Evolutionary conservation across 768 basidiomycete species (phyloP).

Genomic region (Leccinum arenicola): DNA sequence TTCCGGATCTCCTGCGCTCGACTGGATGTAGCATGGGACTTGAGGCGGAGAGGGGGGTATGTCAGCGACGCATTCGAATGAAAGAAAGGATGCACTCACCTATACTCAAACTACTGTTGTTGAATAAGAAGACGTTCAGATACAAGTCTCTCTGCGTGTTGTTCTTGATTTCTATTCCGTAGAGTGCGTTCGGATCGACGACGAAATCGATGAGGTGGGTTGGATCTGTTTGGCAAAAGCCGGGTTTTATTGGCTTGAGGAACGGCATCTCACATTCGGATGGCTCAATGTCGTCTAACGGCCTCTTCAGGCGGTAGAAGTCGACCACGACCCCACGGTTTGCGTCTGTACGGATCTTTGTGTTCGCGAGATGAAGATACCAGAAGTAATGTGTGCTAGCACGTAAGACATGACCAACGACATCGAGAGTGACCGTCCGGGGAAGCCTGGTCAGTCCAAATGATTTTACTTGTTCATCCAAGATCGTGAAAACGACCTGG

Average conservation of each 20-base stretch:
- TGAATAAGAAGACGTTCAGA: background rate
- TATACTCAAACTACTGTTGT: background rate
- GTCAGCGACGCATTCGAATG: background rate
- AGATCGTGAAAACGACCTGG: background rate
- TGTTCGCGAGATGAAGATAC: background rate
- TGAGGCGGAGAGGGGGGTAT: background rate
- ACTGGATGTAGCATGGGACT: background rate
- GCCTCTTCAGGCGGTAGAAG: background rate
- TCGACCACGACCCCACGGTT: background rate
- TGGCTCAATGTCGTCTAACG: background rate
- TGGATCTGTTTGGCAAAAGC: background rate
- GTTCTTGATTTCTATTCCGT: slow-evolving; percentile 10
- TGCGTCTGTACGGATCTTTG: background rate
- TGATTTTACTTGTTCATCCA: background rate
- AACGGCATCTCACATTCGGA: background rate
- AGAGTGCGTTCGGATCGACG: background rate
- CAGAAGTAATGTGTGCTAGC: background rate
- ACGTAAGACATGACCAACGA: background rate
- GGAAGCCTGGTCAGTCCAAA: background rate
- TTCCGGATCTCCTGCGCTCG: background rate
- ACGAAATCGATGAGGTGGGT: background rate
- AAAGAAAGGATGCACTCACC: background rate
- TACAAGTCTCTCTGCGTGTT: background rate
- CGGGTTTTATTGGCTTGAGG: background rate
- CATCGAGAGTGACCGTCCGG: background rate